A percentile compares a stretch with the other conserved stretches of the same genome.
phyloP scores from a whole-genome alignment of 805 yeast genomes.

The Starmerella geochares region DNA sequence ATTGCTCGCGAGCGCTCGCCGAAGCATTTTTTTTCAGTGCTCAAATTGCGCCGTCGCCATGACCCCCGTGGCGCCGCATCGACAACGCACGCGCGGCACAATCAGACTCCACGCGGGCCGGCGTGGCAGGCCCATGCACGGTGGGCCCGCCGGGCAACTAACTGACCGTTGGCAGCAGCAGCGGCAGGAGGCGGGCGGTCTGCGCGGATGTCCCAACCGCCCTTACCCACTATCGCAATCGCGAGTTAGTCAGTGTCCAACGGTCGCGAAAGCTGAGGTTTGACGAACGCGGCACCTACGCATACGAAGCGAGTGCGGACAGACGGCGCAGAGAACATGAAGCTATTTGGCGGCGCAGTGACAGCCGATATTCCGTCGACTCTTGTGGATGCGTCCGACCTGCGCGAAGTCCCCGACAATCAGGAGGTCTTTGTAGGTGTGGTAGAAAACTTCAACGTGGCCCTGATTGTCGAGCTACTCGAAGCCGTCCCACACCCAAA shows the following conservation, averaged over 20 bases:
- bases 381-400: conserved; percentile 61
- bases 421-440: conserved; percentile 76
- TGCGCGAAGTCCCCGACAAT: conserved; percentile 82
- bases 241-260: neutral
- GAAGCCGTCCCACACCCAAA: conserved; percentile 31
- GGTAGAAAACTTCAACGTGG: conserved; percentile 28
- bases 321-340: neutral
- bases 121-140: no score
- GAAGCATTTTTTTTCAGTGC: no score
- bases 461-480: conserved; percentile 35
- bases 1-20: no score
- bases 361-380: conserved; percentile 47
- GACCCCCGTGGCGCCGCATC: no score
- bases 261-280: neutral
- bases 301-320: neutral
- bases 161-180: no score
- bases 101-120: no score
- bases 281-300: neutral
- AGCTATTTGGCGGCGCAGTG: conserved; percentile 78
- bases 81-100: no score
- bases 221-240: neutral
- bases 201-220: neutral
- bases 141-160: no score
- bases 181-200: no score
- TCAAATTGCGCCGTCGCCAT: no score